Evolutionary conservation across 805 yeast genomes (phyloP).

Genomic region (Ogataea pilisensis): DNA sequence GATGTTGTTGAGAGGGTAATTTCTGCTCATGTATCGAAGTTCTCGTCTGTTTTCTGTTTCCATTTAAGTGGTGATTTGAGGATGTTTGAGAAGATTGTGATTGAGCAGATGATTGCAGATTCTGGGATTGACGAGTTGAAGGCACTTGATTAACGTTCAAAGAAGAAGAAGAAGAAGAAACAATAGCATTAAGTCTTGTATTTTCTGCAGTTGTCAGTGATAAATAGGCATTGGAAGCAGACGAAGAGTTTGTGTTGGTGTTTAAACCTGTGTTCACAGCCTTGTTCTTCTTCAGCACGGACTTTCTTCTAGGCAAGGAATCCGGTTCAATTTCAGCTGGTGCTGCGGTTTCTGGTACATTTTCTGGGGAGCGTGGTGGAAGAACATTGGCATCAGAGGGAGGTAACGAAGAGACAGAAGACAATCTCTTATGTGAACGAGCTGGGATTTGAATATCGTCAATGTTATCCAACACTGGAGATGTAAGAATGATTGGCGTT

Average conservation of each 20-base stretch:
- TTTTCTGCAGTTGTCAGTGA: constrained; percentile 76
- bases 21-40: constrained; percentile 8
- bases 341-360: not conserved
- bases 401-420: constrained; percentile 8
- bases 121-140: constrained; percentile 8
- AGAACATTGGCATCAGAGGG: not conserved
- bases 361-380: not conserved
- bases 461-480: not conserved
- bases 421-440: constrained; percentile 29
- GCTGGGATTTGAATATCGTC: constrained; percentile 27
- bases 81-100: constrained; percentile 16
- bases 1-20: constrained; percentile 1
- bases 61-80: not conserved
- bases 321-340: constrained; percentile 1
- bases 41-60: constrained; percentile 22
- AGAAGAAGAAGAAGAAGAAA: constrained; percentile 37
- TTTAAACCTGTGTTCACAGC: constrained; percentile 16
- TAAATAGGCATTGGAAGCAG: constrained; percentile 62
- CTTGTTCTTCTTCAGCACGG: constrained; percentile 44
- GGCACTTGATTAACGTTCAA: constrained; percentile 26
- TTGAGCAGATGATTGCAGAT: constrained; percentile 12
- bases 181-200: constrained; percentile 65
- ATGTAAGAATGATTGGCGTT: constrained; percentile 11
- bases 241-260: constrained; percentile 19
- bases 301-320: constrained; percentile 30